Evolutionary conservation across 179 eudicot genomes (phyloP).

Genomic region (Beta lomatogona): DNA sequence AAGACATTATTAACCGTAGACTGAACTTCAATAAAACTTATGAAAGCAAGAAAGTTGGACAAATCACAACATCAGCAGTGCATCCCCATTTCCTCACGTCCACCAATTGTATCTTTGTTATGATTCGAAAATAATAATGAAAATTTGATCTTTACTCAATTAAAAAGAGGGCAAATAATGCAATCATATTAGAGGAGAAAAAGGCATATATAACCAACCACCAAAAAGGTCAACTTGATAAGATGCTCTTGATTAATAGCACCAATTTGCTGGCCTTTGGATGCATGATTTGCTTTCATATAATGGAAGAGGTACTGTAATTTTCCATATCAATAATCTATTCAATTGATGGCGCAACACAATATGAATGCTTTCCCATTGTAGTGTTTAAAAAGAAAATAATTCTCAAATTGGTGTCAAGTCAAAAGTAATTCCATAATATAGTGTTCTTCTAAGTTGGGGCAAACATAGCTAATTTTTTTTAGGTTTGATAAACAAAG

Average conservation of each 20-base stretch:
- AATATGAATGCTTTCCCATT: too few species aligned
- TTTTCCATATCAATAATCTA: background rate
- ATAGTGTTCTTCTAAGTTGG: too few species aligned
- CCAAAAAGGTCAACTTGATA: slow-evolving; percentile 23
- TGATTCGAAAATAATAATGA: slow-evolving; percentile 23
- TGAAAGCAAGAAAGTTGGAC: background rate
- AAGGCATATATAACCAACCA: slow-evolving; percentile 9
- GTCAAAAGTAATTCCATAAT: too few species aligned
- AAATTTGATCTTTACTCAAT: slow-evolving; percentile 34
- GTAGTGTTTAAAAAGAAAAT: too few species aligned
- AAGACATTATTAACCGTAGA: background rate
- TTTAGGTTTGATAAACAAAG: too few species aligned
- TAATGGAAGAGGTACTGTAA: background rate
- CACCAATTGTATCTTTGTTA: slow-evolving; percentile 11
- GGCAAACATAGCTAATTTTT: too few species aligned
- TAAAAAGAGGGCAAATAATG: slow-evolving; percentile 18
- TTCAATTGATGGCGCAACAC: background rate
- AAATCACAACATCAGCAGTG: background rate
- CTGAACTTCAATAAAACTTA: background rate
- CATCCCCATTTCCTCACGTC: background rate
- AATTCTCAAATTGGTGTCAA: too few species aligned
- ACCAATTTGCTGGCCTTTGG: slow-evolving; percentile 17
- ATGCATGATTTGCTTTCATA: slow-evolving; percentile 6
- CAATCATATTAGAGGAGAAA: slow-evolving; percentile 24
- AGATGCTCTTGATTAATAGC: slow-evolving; percentile 22